Evolutionary conservation across 148 eudicot genomes (phyloP).

Genomic region (Nyssa sinensis): DNA sequence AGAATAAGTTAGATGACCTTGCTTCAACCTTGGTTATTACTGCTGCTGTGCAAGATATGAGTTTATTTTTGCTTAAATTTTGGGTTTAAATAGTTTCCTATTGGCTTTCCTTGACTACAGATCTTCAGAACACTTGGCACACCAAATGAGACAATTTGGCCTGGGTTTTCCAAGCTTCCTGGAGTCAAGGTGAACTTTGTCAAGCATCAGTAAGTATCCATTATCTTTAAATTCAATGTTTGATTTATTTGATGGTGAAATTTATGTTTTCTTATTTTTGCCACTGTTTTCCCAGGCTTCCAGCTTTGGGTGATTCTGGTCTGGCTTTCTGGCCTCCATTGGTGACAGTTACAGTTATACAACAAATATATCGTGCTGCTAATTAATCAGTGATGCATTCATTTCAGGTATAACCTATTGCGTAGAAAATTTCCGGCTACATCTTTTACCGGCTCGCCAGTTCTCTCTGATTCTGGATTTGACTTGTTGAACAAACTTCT

Average conservation of each 20-base stretch:
- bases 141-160: slow-evolving; percentile 72
- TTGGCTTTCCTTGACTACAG: slow-evolving; percentile 32
- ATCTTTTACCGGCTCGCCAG: slow-evolving; percentile 85
- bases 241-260: slow-evolving; percentile 9
- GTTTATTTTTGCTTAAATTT: neutral
- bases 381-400: slow-evolving; percentile 37
- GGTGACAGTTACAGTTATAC: slow-evolving; percentile 48
- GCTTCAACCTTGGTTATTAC: neutral
- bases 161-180: slow-evolving; percentile 57
- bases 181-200: slow-evolving; percentile 54
- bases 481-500: slow-evolving; percentile 84
- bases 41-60: neutral
- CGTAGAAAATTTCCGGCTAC: slow-evolving; percentile 78
- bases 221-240: slow-evolving; percentile 15
- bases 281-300: slow-evolving; percentile 98
- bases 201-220: slow-evolving; percentile 44
- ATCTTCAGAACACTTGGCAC: slow-evolving; percentile 89
- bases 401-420: slow-evolving; percentile 80
- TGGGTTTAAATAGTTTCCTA: slow-evolving; percentile 8
- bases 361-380: slow-evolving; percentile 31
- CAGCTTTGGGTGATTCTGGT: slow-evolving; percentile 97
- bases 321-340: slow-evolving; percentile 85
- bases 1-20: slow-evolving; percentile 8
- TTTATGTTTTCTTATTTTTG: slow-evolving; percentile 63
- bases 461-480: slow-evolving; percentile 95